phyloP scores from a whole-genome alignment of 176 grass and related monocot genomes.

The Oryza punctata region DNA sequence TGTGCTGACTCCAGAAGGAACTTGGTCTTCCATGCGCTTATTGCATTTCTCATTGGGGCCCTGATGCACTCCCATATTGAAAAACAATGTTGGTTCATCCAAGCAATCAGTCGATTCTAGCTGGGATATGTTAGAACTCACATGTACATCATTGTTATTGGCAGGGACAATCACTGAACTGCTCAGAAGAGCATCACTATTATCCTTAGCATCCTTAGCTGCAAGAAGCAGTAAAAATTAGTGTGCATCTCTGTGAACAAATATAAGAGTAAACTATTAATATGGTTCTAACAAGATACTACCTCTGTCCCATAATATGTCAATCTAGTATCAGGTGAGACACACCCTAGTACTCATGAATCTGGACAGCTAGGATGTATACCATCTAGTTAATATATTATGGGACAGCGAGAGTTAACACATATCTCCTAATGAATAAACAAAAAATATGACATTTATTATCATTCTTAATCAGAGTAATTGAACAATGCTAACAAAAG shows the following conservation, averaged over 20 bases:
- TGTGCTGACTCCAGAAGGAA: background rate
- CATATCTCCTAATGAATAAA: background rate
- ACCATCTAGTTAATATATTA: too few relatives aligned
- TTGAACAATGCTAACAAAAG: background rate
- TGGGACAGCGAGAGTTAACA: background rate
- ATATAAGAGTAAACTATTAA: background rate
- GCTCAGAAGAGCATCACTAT: constrained; percentile 18
- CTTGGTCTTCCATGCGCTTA: background rate
- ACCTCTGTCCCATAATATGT: too few relatives aligned
- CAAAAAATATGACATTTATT: background rate
- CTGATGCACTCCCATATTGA: background rate
- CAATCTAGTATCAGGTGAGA: too few relatives aligned
- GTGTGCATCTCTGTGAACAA: background rate
- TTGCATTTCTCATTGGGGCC: background rate
- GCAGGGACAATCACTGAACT: background rate
- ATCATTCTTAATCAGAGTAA: background rate
- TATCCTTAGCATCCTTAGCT: constrained; percentile 14
- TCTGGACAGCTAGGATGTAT: too few relatives aligned
- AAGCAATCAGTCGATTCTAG: constrained; percentile 13
- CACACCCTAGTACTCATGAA: too few relatives aligned
- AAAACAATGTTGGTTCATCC: constrained; percentile 3
- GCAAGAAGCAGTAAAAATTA: background rate
- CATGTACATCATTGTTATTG: background rate
- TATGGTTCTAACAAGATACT: background rate
- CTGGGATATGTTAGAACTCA: background rate